These are phyloP conservation scores for Nakazawaea holstii DNA, from an alignment of 805 yeast genomes.

Conservation along the genomic window DNA sequence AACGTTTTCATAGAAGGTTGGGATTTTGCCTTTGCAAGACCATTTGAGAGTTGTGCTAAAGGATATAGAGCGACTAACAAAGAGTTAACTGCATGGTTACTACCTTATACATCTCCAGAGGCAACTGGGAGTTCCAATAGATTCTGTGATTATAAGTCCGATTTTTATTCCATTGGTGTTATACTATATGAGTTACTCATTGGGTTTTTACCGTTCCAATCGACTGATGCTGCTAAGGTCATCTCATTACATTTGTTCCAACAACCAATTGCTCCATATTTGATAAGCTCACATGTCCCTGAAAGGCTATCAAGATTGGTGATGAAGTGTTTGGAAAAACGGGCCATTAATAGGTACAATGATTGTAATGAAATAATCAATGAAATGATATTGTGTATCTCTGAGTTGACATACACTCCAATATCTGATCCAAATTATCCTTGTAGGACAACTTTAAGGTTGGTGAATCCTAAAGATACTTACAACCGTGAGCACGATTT, in stretches of 20 bases:
- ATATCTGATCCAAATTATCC: constrained; percentile 11
- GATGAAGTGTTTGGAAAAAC: constrained; percentile 36
- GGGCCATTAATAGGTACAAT: constrained; percentile 33
- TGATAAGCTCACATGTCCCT: constrained; percentile 25
- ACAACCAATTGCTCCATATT: constrained; percentile 35
- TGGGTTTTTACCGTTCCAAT: constrained; percentile 38
- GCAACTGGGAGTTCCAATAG: constrained; percentile 32
- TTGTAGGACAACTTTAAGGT: constrained; percentile 11
- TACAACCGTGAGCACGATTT: constrained; percentile 25
- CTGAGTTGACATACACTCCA: constrained; percentile 16
- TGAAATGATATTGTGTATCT: constrained; percentile 27
- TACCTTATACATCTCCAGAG: constrained; percentile 49
- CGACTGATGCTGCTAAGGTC: constrained; percentile 32
- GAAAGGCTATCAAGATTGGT: constrained; percentile 31
- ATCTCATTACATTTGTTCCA: constrained; percentile 35
- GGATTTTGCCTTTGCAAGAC: constrained; percentile 40
- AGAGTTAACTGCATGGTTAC: constrained; percentile 29
- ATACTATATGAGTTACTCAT: constrained; percentile 42
- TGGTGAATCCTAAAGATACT: constrained; percentile 20
- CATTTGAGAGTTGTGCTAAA: constrained; percentile 34
- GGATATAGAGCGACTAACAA: constrained; percentile 38
- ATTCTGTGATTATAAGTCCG: constrained; percentile 40
- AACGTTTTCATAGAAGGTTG: constrained; percentile 38
- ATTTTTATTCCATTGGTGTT: constrained; percentile 45
- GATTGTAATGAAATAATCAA: constrained; percentile 28